Evolutionary conservation across 108 stramenopile species (phyloP), one percentile per base, ranked within the genome.

Genomic region (Nitzschia sp.): DNA sequence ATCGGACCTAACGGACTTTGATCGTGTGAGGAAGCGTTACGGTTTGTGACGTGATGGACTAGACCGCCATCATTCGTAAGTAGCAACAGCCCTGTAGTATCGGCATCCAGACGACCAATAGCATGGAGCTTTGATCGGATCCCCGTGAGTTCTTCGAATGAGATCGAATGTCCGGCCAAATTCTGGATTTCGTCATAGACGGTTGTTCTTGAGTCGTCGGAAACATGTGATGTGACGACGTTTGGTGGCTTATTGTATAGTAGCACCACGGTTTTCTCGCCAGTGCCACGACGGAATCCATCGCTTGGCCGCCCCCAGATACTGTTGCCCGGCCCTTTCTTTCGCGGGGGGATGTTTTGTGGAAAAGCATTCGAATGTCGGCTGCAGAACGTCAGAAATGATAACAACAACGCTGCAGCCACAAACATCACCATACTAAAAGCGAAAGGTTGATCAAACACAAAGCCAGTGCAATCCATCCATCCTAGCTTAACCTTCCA

Each of bases 61-160:
- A 89, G 46, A 13, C 79, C 77, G 9, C 88, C 88, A 80, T 89
- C 88, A 47, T 89, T 89, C 19, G 88, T 89, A 13, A 89, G 38
- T 6, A 89, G 68, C 29, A 89, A 64, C 2, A 85, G 66, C 45
- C 88, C 85, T n/a, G 85, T 82, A 11, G 88, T 89, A 64, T 86
- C 85, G 13, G 76, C 83, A 86, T 89, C 88, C 2, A 89, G 63
- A 27, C 88, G 47, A 3, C 88, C 88, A 29, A 89, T 74, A 25
- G 88, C 87, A 74, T 88, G 82, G 17, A 81, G 54, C 56, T 88
- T 85, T 34, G 82, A 84, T 29, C 74, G 76, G 25, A 86, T 86
- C 3, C 82, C 82, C 0, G 85, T 86, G 1, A 57, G 61, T 68
- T 75, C 21, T 49, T 82, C 65, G 63, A 83, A 82, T 1, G 66